These are phyloP conservation scores for Trichophyton benhamiae DNA, from an alignment of 2,329 filamentous ascomycete genomes.

Conservation along the genomic window DNA sequence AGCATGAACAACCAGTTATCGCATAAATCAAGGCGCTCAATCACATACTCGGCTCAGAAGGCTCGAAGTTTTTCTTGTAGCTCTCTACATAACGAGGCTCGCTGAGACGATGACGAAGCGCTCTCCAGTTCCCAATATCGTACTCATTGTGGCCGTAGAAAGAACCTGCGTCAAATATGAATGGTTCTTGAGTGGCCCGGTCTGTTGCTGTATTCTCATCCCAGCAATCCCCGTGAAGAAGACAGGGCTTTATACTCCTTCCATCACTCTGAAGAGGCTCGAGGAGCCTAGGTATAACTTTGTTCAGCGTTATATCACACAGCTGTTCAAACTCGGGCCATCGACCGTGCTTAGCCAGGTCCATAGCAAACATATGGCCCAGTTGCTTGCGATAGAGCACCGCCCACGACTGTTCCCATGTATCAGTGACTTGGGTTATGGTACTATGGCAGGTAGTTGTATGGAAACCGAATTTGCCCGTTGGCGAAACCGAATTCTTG, in stretches of 20 bases:
- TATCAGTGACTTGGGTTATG: slow-evolving; percentile 11
- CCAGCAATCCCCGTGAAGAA: slow-evolving; percentile 27
- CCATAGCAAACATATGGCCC: slow-evolving; percentile 7
- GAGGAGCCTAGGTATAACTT: slow-evolving; percentile 23
- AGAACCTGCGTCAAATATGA: slow-evolving; percentile 25
- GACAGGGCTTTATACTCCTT: slow-evolving; percentile 21
- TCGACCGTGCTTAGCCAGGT: background rate
- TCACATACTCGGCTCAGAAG: slow-evolving; percentile 9
- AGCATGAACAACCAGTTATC: background rate
- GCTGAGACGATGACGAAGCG: slow-evolving; percentile 6
- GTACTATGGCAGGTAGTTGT: slow-evolving; percentile 16
- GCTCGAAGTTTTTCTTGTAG: slow-evolving; percentile 1
- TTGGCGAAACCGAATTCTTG: slow-evolving; percentile 15
- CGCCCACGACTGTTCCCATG: slow-evolving; percentile 16
- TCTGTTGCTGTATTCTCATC: slow-evolving; percentile 24
- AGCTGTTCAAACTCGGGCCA: slow-evolving; percentile 7
- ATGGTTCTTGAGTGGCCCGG: slow-evolving; percentile 17
- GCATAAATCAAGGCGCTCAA: background rate
- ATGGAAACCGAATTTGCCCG: slow-evolving; percentile 22
- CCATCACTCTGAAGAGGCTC: slow-evolving; percentile 21
- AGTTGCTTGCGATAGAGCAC: slow-evolving; percentile 15
- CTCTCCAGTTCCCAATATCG: slow-evolving; percentile 16
- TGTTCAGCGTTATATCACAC: slow-evolving; percentile 14
- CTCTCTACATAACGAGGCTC: slow-evolving; percentile 4
- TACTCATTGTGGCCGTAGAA: slow-evolving; percentile 26